A percentile compares a stretch with the other conserved stretches of the same genome.
phyloP scores from a whole-genome alignment of 2,329 filamentous ascomycete species.

The Pseudogymnoascus sp. region DNA sequence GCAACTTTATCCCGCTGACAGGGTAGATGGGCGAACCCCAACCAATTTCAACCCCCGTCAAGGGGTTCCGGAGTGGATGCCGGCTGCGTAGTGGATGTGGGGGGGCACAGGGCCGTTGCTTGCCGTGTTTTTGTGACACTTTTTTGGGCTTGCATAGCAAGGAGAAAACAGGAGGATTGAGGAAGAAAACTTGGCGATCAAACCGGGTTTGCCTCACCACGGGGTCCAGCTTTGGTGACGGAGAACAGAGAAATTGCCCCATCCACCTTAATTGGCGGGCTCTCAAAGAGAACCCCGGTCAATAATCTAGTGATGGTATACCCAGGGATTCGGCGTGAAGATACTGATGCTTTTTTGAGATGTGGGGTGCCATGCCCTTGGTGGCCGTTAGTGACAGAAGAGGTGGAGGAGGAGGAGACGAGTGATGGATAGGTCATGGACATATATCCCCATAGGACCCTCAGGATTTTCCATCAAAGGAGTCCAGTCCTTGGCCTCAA shows the following conservation, averaged over 20 bases:
- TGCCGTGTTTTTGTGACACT: neutral
- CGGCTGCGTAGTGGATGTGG: neutral
- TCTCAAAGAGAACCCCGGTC: neutral
- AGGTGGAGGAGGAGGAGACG: neutral
- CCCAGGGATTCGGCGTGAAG: neutral
- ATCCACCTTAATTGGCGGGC: neutral
- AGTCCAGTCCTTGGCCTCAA: neutral
- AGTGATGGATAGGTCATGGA: neutral
- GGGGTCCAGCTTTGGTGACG: neutral
- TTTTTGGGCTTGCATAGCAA: neutral
- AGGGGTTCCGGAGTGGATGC: neutral
- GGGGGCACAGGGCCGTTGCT: neutral
- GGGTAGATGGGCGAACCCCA: neutral
- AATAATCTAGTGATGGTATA: neutral
- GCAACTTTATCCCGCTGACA: neutral
- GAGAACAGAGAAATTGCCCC: neutral
- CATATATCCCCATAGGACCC: conserved; percentile 2
- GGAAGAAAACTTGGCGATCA: neutral
- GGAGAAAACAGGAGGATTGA: conserved; percentile 1
- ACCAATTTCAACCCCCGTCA: conserved; percentile 2
- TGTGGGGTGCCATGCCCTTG: neutral
- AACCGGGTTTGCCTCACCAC: neutral
- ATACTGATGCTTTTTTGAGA: conserved; percentile 4
- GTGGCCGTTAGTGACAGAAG: neutral
- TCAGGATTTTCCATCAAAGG: conserved; percentile 1